These are phyloP conservation scores for Phytophthora megakarya DNA, from an alignment of 352 stramenopile species.

Conservation along the genomic window DNA sequence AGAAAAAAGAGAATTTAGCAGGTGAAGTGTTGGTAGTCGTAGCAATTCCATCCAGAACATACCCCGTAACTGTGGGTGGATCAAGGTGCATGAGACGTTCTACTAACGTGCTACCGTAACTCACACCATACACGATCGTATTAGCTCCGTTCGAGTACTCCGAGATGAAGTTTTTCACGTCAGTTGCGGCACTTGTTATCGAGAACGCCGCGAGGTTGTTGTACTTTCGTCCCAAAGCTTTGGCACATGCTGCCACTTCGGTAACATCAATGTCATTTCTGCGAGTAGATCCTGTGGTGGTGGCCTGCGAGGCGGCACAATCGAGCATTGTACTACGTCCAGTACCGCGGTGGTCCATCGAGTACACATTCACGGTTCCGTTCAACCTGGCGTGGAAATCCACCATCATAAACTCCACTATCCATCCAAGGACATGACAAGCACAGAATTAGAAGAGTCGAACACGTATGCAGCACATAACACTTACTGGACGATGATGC, in stretches of 20 bases:
- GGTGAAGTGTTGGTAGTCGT: conserved; percentile 30
- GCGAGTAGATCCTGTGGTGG: conserved; percentile 33
- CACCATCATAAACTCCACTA: not conserved
- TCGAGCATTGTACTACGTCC: not conserved
- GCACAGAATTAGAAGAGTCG: not conserved
- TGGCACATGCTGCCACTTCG: conserved; percentile 34
- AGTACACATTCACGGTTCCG: not conserved
- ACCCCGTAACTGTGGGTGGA: conserved; percentile 40
- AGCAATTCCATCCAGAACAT: conserved; percentile 47
- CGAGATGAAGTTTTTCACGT: conserved; percentile 34
- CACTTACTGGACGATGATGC: not conserved
- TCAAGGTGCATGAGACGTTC: conserved; percentile 51
- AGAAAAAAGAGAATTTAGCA: conserved; percentile 36
- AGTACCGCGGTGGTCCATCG: not conserved
- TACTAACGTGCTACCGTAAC: conserved; percentile 51
- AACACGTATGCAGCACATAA: too few relatives aligned
- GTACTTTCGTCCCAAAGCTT: conserved; percentile 38
- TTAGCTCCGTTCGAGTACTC: conserved; percentile 18
- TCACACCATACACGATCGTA: conserved; percentile 49
- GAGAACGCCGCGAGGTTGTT: conserved; percentile 41
- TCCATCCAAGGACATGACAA: too few relatives aligned
- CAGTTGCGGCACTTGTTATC: conserved; percentile 37
- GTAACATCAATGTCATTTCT: conserved; percentile 14
- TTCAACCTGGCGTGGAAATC: not conserved
- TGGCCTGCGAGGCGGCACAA: conserved; percentile 13